Evolutionary conservation across 108 stramenopile genomes (phyloP).

Genomic region (Epithemia pelagica): DNA sequence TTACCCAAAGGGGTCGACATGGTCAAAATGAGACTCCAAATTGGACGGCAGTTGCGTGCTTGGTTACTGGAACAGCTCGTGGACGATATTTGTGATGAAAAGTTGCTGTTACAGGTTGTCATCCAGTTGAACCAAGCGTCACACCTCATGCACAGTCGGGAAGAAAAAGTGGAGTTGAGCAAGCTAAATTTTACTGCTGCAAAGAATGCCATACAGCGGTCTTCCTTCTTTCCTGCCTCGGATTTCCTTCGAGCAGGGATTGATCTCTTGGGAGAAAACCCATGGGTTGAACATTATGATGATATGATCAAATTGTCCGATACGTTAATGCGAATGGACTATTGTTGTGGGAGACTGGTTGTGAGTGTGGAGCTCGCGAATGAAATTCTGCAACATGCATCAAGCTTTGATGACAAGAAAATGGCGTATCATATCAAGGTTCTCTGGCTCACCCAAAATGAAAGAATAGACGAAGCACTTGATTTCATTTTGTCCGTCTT

Average conservation of each 20-base stretch:
- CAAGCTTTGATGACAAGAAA: background rate
- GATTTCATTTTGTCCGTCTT: background rate
- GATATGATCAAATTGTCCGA: background rate
- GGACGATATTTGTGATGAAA: background rate
- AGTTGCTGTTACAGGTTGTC: background rate
- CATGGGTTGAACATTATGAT: conserved; percentile 1
- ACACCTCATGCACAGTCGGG: background rate
- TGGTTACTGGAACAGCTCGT: conserved; percentile 1
- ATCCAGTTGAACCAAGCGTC: background rate
- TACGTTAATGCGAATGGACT: conserved; percentile 1
- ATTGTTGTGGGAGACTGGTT: background rate
- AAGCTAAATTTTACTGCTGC: conserved; percentile 4
- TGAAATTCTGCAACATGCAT: background rate
- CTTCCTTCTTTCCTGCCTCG: background rate
- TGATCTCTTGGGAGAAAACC: background rate
- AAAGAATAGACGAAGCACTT: conserved; percentile 4
- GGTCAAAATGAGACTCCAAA: background rate
- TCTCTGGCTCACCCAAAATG: background rate
- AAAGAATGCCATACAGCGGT: background rate
- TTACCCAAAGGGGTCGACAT: background rate
- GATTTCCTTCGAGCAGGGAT: background rate
- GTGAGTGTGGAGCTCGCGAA: background rate
- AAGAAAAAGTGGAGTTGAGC: background rate
- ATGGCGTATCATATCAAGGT: background rate
- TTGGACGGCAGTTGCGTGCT: conserved; percentile 1